A percentile compares a stretch with the other conserved stretches of the same genome.
phyloP scores from a whole-genome alignment of 2,329 filamentous ascomycete species.

The Claviceps spartinae region DNA sequence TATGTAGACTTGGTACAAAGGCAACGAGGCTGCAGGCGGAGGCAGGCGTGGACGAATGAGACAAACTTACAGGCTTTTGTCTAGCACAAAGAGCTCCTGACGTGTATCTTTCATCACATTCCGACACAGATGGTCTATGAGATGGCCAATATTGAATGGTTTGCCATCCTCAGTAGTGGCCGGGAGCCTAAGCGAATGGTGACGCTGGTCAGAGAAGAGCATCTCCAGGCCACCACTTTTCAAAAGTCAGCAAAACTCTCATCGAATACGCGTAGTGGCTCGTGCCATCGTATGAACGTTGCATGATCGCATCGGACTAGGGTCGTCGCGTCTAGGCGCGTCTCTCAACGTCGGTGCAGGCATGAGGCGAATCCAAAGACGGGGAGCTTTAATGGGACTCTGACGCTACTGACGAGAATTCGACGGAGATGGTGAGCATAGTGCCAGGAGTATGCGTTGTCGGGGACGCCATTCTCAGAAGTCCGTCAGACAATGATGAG shows the following conservation, averaged over 20 bases:
- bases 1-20: not conserved
- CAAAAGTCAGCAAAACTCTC: not conserved
- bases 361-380: not conserved
- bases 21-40: not conserved
- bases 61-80: constrained; percentile 66
- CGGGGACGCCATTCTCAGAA: not conserved
- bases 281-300: not conserved
- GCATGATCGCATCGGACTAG: not conserved
- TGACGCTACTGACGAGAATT: constrained; percentile 43
- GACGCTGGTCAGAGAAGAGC: constrained; percentile 74
- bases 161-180: constrained; percentile 42
- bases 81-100: constrained; percentile 79
- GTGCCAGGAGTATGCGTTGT: constrained; percentile 6
- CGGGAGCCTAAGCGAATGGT: constrained; percentile 58
- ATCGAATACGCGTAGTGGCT: not conserved
- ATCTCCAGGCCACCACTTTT: constrained; percentile 80
- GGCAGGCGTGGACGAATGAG: constrained; percentile 6
- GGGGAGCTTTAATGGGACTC: not conserved
- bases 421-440: constrained; percentile 49
- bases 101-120: constrained; percentile 74
- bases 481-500: not conserved
- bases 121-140: constrained; percentile 68
- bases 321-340: not conserved
- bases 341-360: not conserved
- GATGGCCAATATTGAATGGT: constrained; percentile 55